Evolutionary conservation across 164 flowering plant genomes (phyloP), one percentile per base, ranked within the genome.

Genomic region (Sedum album): DNA sequence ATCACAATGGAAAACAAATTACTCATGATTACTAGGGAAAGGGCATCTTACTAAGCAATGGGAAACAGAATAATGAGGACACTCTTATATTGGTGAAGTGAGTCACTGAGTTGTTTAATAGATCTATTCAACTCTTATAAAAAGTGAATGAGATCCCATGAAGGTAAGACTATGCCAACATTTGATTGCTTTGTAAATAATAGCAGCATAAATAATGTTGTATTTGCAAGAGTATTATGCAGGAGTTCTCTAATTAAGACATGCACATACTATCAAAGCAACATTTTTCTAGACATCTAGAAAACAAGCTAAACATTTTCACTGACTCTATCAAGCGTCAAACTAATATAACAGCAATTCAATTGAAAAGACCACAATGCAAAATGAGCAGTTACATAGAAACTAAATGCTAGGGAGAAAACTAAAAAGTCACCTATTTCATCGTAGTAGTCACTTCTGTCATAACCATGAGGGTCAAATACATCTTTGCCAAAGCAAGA

Each of bases 401-500:
- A 4, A 25, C 5, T 13, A 66, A n/a, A n/a, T n/a, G n/a, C n/a
- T n/a, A n/a, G n/a, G n/a, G n/a, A n/a, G n/a, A n/a, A n/a, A n/a
- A n/a, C n/a, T n/a, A n/a, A n/a, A n/a, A n/a, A n/a, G n/a, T 72
- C 1, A 94, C 98, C 98, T 88, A 94, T 80, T 82, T 76, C 90
- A 76, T 86, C 89, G 78, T 79, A 88, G 86, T 75, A 94, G 83
- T 94, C 98, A 69, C 95, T 85, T 79, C 76, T 78, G 78, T 90
- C 93, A 85, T 89, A 94, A 74, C 98, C 97, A 82, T 87, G 89
- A n/a, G n/a, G n/a, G n/a, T n/a, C n/a, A n/a, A n/a, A n/a, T n/a
- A n/a, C n/a, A n/a, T n/a, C n/a, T n/a, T n/a, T n/a, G n/a, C n/a
- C n/a, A n/a, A n/a, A n/a, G n/a, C n/a, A n/a, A n/a, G n/a, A n/a